Conservation (phyloP, 2,329 filamentous ascomycete genomes). For the Colletotrichum orchidophilum region DNA sequence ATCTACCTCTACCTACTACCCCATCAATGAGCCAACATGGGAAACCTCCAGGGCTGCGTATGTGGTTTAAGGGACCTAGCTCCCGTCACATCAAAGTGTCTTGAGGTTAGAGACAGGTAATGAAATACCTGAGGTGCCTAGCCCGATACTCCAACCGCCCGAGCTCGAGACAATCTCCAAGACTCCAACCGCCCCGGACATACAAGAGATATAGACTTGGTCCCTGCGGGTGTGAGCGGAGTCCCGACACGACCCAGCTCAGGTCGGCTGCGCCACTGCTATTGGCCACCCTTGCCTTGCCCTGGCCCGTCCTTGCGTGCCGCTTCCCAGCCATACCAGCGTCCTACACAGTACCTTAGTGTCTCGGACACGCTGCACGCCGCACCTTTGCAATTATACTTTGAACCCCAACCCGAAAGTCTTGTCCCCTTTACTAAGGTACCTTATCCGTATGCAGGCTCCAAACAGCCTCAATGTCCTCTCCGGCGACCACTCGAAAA, state of each 20-base stretch:
- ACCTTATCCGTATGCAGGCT: constrained; percentile 1
- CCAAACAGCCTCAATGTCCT: constrained; percentile 47
- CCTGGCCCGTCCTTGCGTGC: not conserved
- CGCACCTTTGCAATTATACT: not conserved
- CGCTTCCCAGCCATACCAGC: not conserved
- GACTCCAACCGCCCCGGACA: not conserved
- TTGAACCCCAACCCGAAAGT: constrained; percentile 3
- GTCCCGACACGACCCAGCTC: not conserved
- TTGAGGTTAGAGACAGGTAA: too few species aligned
- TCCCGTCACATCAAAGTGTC: too few species aligned
- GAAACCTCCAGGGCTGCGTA: too few species aligned
- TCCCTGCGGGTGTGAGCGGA: not conserved
- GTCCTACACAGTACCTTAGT: too few species aligned
- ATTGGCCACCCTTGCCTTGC: constrained; percentile 9
- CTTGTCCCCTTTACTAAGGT: not conserved
- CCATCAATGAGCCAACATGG: too few species aligned
- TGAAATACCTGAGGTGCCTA: too few species aligned
- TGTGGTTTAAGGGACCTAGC: too few species aligned
- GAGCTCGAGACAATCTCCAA: not conserved
- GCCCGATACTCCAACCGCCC: not conserved
- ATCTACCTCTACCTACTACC: too few species aligned
- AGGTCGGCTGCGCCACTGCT: not conserved
- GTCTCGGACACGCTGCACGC: not conserved
- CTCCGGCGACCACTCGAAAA: constrained; percentile 57
- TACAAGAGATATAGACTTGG: not conserved